These are phyloP conservation scores for Cyclotella cryptica DNA, from an alignment of 108 stramenopile genomes.

Conservation along the genomic window DNA sequence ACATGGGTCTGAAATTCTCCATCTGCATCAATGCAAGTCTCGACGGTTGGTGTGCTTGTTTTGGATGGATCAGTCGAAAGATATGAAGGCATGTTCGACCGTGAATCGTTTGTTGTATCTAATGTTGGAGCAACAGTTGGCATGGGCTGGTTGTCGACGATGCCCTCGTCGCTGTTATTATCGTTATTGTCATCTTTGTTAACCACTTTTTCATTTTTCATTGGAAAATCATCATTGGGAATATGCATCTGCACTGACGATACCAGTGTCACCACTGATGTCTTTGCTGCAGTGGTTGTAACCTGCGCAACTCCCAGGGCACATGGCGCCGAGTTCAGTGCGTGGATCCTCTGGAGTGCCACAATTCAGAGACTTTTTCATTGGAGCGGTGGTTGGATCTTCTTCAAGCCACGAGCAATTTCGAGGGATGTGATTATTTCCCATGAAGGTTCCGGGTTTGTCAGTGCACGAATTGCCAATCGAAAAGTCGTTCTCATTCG, in stretches of 20 bases:
- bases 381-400: slow-evolving; percentile 41
- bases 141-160: neutral
- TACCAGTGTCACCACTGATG: neutral
- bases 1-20: slow-evolving; percentile 37
- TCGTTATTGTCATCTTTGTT: slow-evolving; percentile 8
- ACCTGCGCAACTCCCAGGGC: slow-evolving; percentile 47
- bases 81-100: neutral
- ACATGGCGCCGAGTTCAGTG: slow-evolving; percentile 49
- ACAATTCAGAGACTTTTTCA: slow-evolving; percentile 49
- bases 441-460: slow-evolving; percentile 37
- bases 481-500: slow-evolving; percentile 24
- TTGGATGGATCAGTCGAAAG: neutral
- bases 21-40: slow-evolving; percentile 21
- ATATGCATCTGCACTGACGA: neutral
- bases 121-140: slow-evolving; percentile 15
- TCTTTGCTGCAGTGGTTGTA: slow-evolving; percentile 40
- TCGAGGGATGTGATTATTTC: slow-evolving; percentile 30
- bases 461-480: slow-evolving; percentile 41
- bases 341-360: slow-evolving; percentile 27
- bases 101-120: neutral
- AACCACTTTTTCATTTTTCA: neutral
- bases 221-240: neutral
- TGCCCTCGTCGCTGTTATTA: neutral
- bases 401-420: slow-evolving; percentile 47
- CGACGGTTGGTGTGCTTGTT: neutral